Evolutionary conservation across 176 grass and related monocot genomes (phyloP).

Genomic region (Panicum miliaceum): DNA sequence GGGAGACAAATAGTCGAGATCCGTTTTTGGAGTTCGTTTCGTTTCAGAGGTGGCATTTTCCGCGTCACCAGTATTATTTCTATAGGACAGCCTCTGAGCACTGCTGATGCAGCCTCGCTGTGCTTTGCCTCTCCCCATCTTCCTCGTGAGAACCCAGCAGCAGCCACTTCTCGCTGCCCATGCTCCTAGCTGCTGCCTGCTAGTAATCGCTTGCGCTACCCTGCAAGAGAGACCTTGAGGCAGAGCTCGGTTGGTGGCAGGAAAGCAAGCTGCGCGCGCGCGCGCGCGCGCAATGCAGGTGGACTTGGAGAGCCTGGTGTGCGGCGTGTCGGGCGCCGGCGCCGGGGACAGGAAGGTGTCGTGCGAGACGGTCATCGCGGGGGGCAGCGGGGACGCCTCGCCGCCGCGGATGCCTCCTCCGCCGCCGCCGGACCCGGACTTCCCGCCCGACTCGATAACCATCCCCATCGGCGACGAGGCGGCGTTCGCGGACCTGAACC

Average conservation of each 20-base stretch:
- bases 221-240: neutral
- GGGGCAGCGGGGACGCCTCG: slow-evolving; percentile 40
- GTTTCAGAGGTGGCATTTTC: slow-evolving; percentile 49
- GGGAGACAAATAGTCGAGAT: slow-evolving; percentile 49
- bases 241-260: neutral
- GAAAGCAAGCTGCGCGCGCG: neutral
- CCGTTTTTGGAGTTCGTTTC: slow-evolving; percentile 59
- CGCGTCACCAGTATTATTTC: slow-evolving; percentile 22
- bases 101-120: slow-evolving; percentile 43
- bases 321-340: slow-evolving; percentile 48
- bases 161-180: slow-evolving; percentile 33
- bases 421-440: slow-evolving; percentile 58
- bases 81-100: slow-evolving; percentile 47
- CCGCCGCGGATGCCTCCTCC: slow-evolving; percentile 31
- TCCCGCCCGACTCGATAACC: slow-evolving; percentile 81
- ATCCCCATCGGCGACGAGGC: slow-evolving; percentile 71
- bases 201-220: neutral
- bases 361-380: slow-evolving; percentile 63
- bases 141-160: slow-evolving; percentile 29
- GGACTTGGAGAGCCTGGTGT: slow-evolving; percentile 60
- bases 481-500: slow-evolving; percentile 71
- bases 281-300: slow-evolving; percentile 48
- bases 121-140: slow-evolving; percentile 26
- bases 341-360: slow-evolving; percentile 68
- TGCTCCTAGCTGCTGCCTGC: neutral